phyloP scores from a whole-genome alignment of 345 rosid species.

The Ceriops zippeliana region DNA sequence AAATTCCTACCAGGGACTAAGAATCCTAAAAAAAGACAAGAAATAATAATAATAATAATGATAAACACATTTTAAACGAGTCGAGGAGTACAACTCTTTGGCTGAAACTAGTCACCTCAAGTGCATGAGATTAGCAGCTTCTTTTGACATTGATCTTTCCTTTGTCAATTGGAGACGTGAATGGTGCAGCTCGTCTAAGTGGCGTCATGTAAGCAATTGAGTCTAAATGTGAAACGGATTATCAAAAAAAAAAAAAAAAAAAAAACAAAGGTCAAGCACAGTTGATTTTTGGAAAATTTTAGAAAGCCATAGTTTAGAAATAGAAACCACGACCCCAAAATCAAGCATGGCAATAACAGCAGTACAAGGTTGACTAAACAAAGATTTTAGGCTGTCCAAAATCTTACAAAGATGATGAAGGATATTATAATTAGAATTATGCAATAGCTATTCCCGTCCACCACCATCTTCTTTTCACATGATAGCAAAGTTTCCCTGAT shows the following conservation, averaged over 20 bases:
- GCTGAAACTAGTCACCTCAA: no score
- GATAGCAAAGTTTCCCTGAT: background rate
- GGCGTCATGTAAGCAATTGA: no score
- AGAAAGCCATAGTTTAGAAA: background rate
- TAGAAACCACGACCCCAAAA: background rate
- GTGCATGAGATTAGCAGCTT: no score
- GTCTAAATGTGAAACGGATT: no score
- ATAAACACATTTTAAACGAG: background rate
- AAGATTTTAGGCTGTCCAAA: background rate
- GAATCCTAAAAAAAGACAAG: background rate
- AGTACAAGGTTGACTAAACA: conserved; percentile 27
- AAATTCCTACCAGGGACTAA: background rate
- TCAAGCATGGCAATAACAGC: background rate
- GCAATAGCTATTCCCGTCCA: background rate
- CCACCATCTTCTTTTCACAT: background rate
- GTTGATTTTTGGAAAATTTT: background rate
- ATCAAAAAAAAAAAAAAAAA: no score
- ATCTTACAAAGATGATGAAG: background rate
- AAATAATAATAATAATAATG: background rate
- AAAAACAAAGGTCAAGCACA: no score
- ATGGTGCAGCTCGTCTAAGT: no score
- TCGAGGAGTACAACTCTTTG: no score
- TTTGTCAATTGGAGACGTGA: no score
- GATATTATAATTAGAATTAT: background rate
- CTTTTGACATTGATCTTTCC: no score